These are phyloP conservation scores for Phytophthora idaei DNA, from an alignment of 352 stramenopile species.

Conservation along the genomic window DNA sequence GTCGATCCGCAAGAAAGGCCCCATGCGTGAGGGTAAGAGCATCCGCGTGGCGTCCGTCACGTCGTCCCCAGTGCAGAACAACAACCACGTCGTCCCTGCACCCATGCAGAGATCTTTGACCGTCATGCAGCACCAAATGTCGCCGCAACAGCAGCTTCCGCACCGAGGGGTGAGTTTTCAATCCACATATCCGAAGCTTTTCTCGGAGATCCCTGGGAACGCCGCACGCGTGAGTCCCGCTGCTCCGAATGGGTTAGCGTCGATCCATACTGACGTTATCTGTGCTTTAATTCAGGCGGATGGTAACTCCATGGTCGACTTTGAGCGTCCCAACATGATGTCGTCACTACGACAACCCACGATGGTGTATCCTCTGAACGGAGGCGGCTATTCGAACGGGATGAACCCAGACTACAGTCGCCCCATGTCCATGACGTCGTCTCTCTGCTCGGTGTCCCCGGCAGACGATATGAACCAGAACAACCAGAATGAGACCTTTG, in stretches of 20 bases:
- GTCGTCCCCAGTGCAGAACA: constrained; percentile 42
- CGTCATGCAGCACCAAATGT: constrained; percentile 26
- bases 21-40: constrained; percentile 80
- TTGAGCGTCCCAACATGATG: constrained; percentile 54
- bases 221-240: constrained; percentile 45
- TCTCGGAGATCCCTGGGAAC: constrained; percentile 39
- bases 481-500: constrained; percentile 46
- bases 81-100: constrained; percentile 16
- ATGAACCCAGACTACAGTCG: constrained; percentile 38
- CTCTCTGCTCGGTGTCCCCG: constrained; percentile 28
- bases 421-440: constrained; percentile 42
- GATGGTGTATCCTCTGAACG: constrained; percentile 35
- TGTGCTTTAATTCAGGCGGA: constrained; percentile 26
- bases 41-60: constrained; percentile 73
- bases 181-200: constrained; percentile 72
- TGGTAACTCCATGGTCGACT: constrained; percentile 42
- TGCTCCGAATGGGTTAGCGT: neutral
- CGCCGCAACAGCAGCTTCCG: constrained; percentile 22
- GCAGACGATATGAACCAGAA: constrained; percentile 37
- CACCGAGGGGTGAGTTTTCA: constrained; percentile 44
- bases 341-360: constrained; percentile 50
- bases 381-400: constrained; percentile 37
- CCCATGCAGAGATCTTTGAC: constrained; percentile 29
- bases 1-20: constrained; percentile 87
- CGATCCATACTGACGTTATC: constrained; percentile 2